Evolutionary conservation across 148 eudicot species (phyloP).

Genomic region (Diospyros lotus): DNA sequence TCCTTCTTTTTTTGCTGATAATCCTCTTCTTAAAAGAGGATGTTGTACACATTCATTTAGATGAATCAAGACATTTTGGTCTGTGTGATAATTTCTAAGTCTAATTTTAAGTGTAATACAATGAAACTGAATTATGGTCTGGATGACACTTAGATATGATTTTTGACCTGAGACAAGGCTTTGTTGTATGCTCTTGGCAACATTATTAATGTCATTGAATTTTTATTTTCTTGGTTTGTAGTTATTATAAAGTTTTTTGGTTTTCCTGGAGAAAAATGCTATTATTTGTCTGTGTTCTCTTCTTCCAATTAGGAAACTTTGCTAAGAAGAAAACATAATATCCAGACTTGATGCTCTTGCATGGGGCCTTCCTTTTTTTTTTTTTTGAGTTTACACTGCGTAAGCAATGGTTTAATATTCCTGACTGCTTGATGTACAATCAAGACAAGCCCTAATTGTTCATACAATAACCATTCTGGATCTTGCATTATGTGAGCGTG

Average conservation of each 20-base stretch:
- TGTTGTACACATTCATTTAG: too few species aligned
- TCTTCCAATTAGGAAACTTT: neutral
- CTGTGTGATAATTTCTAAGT: neutral
- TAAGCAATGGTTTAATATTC: neutral
- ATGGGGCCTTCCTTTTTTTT: neutral
- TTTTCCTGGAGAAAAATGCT: neutral
- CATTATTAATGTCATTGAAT: too few species aligned
- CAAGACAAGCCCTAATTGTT: neutral
- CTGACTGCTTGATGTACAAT: neutral
- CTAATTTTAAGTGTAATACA: neutral
- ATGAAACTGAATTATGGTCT: neutral
- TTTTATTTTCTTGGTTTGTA: too few species aligned
- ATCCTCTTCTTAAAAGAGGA: too few species aligned
- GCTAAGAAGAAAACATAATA: neutral
- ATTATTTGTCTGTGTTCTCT: too few species aligned
- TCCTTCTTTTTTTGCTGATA: too few species aligned
- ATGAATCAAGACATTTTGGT: too few species aligned
- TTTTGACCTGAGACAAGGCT: neutral
- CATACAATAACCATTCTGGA: neutral
- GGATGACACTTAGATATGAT: neutral
- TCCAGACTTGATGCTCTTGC: conserved; percentile 1
- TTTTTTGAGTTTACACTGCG: neutral
- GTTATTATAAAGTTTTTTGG: neutral
- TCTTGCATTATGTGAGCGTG: neutral
- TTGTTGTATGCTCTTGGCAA: neutral